Base-by-base conservation (phyloP, 768 basidiomycete species). In the Lentinula sp. region DNA sequence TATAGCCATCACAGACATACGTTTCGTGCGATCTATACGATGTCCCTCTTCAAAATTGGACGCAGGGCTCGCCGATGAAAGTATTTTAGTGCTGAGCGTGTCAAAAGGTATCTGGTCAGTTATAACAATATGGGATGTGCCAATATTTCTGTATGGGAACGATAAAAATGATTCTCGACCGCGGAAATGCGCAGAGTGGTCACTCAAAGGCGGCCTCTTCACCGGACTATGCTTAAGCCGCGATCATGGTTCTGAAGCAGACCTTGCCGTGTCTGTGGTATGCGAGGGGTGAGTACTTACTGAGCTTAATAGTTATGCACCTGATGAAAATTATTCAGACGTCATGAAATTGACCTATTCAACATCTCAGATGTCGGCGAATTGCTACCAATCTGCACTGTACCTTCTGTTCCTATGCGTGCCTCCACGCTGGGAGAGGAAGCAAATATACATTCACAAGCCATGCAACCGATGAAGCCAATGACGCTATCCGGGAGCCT, bases 61-160 rank as follows among this genome's bases (percentile, higher is more conserved):
- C 6, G n/a, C 79, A 7, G 78, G 78, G 5, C 70, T 70, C 42
- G 76, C 70, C 1, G 77, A 74, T 6, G 72, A 69, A 48, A 56
- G 41, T 56, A 39, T 56, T 28, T 78, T 81, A 69, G 57, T 88
- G 3, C 55, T 86, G 59, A 82, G 82, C 6, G 76, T 85, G 8
- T 84, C 84, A 3, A 81, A 81, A 62, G 76, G 78, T 6, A 80
- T 89, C 54, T 89, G 87, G 87, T 83, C 83, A 43, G 73, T 76
- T 16, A 65, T 88, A 51, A 74, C 77, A 1, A 65, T 85, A 18
- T 87, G 87, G 84, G 77, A 83, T 59, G 65, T 83, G 4, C 28
- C 49, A 13, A 15, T 42, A 20, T 50, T 49, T 51, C 48, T 41
- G 23, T 62, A 58, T 33, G 63, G 66, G 8, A 68, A 71, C 13